Evolutionary conservation across 225 moss, liverwort and hornwort genomes (phyloP).

Genomic region (Asterella californica): DNA sequence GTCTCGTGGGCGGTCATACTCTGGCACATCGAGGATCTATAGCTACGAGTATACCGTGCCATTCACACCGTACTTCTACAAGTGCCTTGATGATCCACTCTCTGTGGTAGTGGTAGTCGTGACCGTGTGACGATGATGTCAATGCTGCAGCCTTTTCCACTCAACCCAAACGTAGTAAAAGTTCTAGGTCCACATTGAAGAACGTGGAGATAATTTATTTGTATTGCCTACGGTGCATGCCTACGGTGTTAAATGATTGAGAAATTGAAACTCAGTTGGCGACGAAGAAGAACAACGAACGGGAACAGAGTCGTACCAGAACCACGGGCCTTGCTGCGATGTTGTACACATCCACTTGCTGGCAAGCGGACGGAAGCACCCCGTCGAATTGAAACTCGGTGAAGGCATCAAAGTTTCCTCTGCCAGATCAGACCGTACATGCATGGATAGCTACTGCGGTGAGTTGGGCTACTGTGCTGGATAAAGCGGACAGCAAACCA

Average conservation of each 20-base stretch:
- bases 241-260: neutral
- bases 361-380: constrained; percentile 59
- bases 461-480: neutral
- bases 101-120: neutral
- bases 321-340: constrained; percentile 63
- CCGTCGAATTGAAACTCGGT: constrained; percentile 86
- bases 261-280: neutral
- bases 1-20: neutral
- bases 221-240: neutral
- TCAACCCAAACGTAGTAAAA: neutral
- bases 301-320: constrained; percentile 31
- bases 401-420: constrained; percentile 83
- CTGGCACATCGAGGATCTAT: neutral
- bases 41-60: neutral
- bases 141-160: neutral
- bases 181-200: neutral
- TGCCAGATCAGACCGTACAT: constrained; percentile 19
- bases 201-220: neutral
- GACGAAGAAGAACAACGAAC: neutral
- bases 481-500: neutral
- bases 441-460: neutral
- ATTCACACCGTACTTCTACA: neutral
- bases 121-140: neutral
- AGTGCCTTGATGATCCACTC: neutral
- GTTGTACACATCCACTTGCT: constrained; percentile 77